A percentile compares a stretch with the other conserved stretches of the same genome.
Conservation (phyloP, 2,329 filamentous ascomycete species). For the Aureobasidium melanogenum region DNA sequence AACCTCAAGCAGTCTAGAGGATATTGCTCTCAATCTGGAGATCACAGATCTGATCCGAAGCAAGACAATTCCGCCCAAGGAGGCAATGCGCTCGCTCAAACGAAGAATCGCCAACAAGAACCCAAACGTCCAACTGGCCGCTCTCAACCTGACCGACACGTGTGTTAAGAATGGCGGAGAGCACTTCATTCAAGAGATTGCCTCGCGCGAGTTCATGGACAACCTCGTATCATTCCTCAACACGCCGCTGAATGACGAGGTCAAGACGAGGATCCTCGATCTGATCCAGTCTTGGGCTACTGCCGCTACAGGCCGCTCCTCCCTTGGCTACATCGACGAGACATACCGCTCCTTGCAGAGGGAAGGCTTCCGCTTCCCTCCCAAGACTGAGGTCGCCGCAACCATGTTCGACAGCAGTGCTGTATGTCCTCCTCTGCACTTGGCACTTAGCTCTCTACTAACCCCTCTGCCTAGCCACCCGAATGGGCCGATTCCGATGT, state of each 20-base stretch:
- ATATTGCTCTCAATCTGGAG: conserved; percentile 94
- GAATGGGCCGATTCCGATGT: conserved; percentile 98
- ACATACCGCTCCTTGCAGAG: conserved; percentile 74
- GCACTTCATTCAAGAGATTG: conserved; percentile 92
- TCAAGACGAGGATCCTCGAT: conserved; percentile 84
- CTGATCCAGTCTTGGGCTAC: conserved; percentile 89
- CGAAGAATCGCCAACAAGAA: conserved; percentile 94
- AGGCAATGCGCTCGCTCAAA: conserved; percentile 96
- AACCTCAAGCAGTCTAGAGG: conserved; percentile 92
- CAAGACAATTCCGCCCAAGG: conserved; percentile 93
- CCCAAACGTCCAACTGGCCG: conserved; percentile 89
- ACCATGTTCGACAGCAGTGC: conserved; percentile 97
- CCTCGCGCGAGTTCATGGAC: conserved; percentile 96
- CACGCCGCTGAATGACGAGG: conserved; percentile 71
- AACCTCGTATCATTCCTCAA: conserved; percentile 86
- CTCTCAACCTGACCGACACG: conserved; percentile 93
- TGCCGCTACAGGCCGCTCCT: conserved; percentile 75
- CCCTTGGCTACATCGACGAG: conserved; percentile 78
- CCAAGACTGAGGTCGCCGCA: conserved; percentile 76
- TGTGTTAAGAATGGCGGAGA: conserved; percentile 97
- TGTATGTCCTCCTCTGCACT: conserved; percentile 44
- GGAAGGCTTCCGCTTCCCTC: conserved; percentile 85
- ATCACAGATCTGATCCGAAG: conserved; percentile 96
- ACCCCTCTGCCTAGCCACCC: conserved; percentile 56
- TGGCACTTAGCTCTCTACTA: background rate